Conservation (phyloP, 176 grass and related monocot species). For the Hordeum vulgare region DNA sequence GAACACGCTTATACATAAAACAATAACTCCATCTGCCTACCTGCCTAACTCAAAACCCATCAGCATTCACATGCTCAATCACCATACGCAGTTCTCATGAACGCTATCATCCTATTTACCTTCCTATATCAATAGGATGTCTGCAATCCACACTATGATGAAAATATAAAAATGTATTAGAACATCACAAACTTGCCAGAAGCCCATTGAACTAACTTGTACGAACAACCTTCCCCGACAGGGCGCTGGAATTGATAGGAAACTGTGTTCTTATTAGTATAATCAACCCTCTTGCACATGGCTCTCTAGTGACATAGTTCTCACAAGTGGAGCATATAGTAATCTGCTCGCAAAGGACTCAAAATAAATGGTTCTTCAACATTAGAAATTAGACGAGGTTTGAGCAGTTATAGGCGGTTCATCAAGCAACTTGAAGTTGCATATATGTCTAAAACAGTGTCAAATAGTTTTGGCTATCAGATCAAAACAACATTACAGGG, state of each 20-base stretch:
- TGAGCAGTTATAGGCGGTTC: background rate
- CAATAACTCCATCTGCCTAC: background rate
- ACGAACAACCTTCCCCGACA: background rate
- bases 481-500: background rate
- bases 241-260: background rate
- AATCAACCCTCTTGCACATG: background rate
- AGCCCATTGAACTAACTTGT: background rate
- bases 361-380: constrained; percentile 1
- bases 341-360: background rate
- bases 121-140: background rate
- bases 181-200: background rate
- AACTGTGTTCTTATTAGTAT: background rate
- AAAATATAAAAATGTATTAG: background rate
- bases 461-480: background rate
- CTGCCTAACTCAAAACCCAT: background rate
- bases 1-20: background rate
- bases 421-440: background rate
- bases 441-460: background rate
- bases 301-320: background rate
- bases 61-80: background rate
- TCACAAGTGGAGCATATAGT: background rate
- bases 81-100: background rate
- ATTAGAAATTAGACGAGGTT: background rate
- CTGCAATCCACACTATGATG: background rate
- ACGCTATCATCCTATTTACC: background rate